Base-by-base conservation (phyloP, 75 land plant genomes). In the Azolla pinnata region DNA sequence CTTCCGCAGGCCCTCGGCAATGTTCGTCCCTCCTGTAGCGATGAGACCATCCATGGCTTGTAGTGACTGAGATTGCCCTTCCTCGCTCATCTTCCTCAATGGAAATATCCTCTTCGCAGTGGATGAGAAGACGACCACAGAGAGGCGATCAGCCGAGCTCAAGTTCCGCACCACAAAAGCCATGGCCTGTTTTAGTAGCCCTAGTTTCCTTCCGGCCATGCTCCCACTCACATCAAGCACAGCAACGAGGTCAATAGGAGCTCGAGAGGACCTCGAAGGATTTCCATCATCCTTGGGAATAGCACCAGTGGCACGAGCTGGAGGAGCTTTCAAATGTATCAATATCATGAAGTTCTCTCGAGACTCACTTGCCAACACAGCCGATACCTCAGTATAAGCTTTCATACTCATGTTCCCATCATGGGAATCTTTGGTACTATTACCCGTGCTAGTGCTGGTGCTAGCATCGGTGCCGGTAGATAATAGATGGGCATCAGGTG, bases 161-260 rank as follows among this genome's bases (percentile, higher is more conserved):
- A 78, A 63, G 34, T 74, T 78, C 31, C 60, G 71, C 46, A 78
- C 68, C 29, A 78, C 78, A 50, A 72, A 78, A 21, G 52, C 63
- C 97, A 90, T 87, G 1, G 97, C 97, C 21, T 83, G 60, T 66
- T 90, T 90, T 19, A 90, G 66, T 48, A 87, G 69, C 7, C 81
- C 81, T 24, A 90, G 70, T 67, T 90, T 90, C 31, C 83, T 81
- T 18, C 92, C 97, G 31, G 85, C 75, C 97, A 90, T 90, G 79
- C 97, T 90, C n/a, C 93, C 93, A 66, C 97, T 90, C 21, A 84
- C 78, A 74, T 90, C 97, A 70, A 90, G 87, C 54, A 90, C 92
- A 1, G 97, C 85, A 21, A 90, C 88, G 35, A 90, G 85, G 60
- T 90, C 97, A 57, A 90, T 62, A n/a, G 91, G 76, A 1, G 84